These are phyloP conservation scores for Nidula niveotomentosa DNA, from an alignment of 1,284 basidiomycete species.

Conservation along the genomic window DNA sequence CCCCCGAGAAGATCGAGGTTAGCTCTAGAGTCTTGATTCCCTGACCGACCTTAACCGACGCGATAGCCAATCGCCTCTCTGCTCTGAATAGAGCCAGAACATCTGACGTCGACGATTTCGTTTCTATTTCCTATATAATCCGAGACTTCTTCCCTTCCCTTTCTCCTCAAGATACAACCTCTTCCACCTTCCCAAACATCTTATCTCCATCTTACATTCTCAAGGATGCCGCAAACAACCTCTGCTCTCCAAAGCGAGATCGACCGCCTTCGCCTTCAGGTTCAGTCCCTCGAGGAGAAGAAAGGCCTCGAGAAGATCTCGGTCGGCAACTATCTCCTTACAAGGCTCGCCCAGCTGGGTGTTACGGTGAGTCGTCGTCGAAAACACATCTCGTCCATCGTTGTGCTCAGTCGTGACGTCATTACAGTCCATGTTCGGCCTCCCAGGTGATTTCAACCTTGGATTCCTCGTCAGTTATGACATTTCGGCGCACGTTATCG, in stretches of 20 bases:
- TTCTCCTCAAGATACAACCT: background rate
- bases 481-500: background rate
- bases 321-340: conserved; percentile 71
- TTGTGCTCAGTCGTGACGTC: background rate
- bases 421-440: conserved; percentile 74
- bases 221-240: conserved; percentile 21
- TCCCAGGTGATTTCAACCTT: conserved; percentile 94
- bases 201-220: conserved; percentile 1
- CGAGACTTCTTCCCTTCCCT: background rate
- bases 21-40: no score
- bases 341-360: conserved; percentile 66
- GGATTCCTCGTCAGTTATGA: conserved; percentile 60
- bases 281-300: conserved; percentile 40
- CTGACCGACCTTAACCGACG: no score
- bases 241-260: conserved; percentile 49
- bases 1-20: no score
- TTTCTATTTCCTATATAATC: background rate
- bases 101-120: no score
- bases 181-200: background rate
- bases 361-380: conserved; percentile 50
- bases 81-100: conserved; percentile 9
- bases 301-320: conserved; percentile 48
- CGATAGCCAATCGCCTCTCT: conserved; percentile 7
- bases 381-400: background rate
- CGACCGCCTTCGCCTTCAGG: conserved; percentile 51